Base-by-base conservation (phyloP, 768 basidiomycete genomes). In the Mycena haematopus region DNA sequence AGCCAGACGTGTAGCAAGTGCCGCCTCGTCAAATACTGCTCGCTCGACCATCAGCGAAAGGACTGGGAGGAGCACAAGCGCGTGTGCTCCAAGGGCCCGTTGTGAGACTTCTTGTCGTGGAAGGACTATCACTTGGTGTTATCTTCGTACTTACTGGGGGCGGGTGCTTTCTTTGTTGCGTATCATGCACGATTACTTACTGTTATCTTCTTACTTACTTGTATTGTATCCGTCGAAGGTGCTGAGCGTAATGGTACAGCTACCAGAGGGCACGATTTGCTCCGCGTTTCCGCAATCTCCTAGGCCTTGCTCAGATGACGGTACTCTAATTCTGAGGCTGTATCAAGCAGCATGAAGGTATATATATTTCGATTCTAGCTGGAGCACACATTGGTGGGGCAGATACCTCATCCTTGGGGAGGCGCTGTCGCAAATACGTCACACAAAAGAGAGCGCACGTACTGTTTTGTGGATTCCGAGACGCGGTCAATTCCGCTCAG, bases 61-160 rank as follows among this genome's bases (percentile, higher is more conserved):
- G 90, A 92, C 65, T 92, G 90, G 90, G 86, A 87, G 24, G 90
- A 92, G 73, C 90, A 92, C 74, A 80, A 84, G 61, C 79, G 90
- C 60, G 88, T 91, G 56, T 92, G 90, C 69, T 71, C 66, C 19
- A 76, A 74, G 66, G 66, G 58, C 27, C 50, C 31, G 35, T 6
- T 56, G 27, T 55, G 51, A 52, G 21, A 31, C 13, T 36, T 36
- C 13, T 15, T 36, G 5, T 36, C 13, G 47, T n/a, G 17, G 40
- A 14, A n/a, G 19, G n/a, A n/a, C 14, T n/a, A n/a, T 42, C 6
- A 6, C 40, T 42, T 42, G 38, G 38, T 22, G 29, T 21, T 60
- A 36, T 15, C 3, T 2, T 36, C 13, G 9, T 36, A 36, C 36
- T 36, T 36, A 36, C 36, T 36, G 36, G n/a, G n/a, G n/a, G 36